Evolutionary conservation across 805 yeast species (phyloP), one percentile per base, ranked within the genome.

Genomic region (Saturnispora bothae): DNA sequence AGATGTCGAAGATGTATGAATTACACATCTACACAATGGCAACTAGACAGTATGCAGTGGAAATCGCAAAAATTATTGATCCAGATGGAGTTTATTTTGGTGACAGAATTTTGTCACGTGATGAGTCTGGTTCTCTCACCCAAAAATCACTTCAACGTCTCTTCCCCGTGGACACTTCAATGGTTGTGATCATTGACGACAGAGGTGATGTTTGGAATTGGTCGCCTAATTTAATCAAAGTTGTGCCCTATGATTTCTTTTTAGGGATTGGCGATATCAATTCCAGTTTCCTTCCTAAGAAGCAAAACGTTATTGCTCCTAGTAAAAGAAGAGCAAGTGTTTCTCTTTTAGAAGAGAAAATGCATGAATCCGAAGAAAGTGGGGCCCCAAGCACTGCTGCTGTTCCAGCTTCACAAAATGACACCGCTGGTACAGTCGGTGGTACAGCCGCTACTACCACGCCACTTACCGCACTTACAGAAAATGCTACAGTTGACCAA

Each of bases 151-250:
- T 92, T 43, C 79, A 82, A 51, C 66, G 97, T 44, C 65, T 92
- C 39, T 92, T 92, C 51, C 98, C 98, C 0, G 94, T 89, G 2
- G 95, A 89, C 48, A 94, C 94, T 18, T 80, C 94, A 14, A 82
- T 92, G 95, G 98, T 92, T 23, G 92, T 83, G 2, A 79, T 92
- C 33, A 92, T 92, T 43, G 98, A 92, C 58, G 98, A 92, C 57
- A 72, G 98, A 55, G 98, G 96, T 3, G 98, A 92, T 57, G 98
- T 92, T 16, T 92, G 98, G 98, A 83, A 83, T 52, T 92, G 98
- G 98, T 83, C 85, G 48, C 77, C 81, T 10, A 88, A 92, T 54
- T 63, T 92, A 49, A 76, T 92, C 42, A 84, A 89, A 59, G 97
- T 89, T 4, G 81, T 86, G 2, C 98, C 98, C 0, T 92, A 85